Conservation (phyloP, 345 rosid species). For the Heritiera littoralis region DNA sequence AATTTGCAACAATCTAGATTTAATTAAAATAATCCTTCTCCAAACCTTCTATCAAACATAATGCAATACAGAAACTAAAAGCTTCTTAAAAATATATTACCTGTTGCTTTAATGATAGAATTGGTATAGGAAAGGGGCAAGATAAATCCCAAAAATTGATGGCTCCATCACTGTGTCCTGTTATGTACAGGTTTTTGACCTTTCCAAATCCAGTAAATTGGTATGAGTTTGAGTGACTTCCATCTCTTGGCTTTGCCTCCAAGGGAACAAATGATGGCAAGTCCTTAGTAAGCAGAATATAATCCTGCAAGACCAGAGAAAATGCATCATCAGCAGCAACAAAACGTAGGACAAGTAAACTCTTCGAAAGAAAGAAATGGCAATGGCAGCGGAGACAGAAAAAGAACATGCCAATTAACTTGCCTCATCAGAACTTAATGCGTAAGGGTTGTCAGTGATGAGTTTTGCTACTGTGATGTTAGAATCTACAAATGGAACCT, state of each 20-base stretch:
- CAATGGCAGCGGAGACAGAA: neutral
- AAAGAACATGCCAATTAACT: constrained; percentile 24
- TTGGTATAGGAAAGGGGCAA: constrained; percentile 61
- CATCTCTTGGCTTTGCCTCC: constrained; percentile 57
- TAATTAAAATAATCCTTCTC: neutral
- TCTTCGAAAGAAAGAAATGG: neutral
- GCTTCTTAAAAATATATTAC: constrained; percentile 30
- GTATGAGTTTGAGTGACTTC: constrained; percentile 34
- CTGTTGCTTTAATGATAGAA: constrained; percentile 74
- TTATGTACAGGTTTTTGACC: constrained; percentile 71
- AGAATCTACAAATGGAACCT: constrained; percentile 69
- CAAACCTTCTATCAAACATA: neutral
- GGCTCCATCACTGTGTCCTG: constrained; percentile 87
- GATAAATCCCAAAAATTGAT: constrained; percentile 83
- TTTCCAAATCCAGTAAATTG: constrained; percentile 69
- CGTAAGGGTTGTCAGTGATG: constrained; percentile 45
- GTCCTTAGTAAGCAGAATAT: constrained; percentile 50
- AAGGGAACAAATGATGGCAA: constrained; percentile 58
- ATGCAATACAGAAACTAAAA: neutral
- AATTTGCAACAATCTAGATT: constrained; percentile 1
- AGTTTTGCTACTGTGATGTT: constrained; percentile 61
- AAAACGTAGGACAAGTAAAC: neutral
- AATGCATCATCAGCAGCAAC: neutral
- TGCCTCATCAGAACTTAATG: constrained; percentile 69
- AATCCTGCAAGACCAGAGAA: constrained; percentile 52